Evolutionary conservation across 768 basidiomycete species (phyloP).

Genomic region (Sistotremastrum niveocremeum): DNA sequence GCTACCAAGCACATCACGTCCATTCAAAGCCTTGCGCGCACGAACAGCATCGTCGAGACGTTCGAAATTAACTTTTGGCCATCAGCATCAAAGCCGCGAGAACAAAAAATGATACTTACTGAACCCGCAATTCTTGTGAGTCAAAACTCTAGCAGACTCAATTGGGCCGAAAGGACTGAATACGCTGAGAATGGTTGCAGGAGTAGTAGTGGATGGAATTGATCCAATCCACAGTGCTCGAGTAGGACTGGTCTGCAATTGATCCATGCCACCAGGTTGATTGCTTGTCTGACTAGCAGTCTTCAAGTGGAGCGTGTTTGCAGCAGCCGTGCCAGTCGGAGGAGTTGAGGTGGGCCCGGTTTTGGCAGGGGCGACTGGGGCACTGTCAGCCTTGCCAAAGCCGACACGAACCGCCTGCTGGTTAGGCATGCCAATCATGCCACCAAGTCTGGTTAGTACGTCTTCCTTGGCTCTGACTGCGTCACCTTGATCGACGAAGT

Average conservation of each 20-base stretch:
- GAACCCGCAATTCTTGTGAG: slow-evolving; percentile 95
- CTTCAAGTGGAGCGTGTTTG: slow-evolving; percentile 28
- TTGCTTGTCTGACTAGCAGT: slow-evolving; percentile 26
- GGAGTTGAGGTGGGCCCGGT: slow-evolving; percentile 54
- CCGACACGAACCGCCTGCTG: slow-evolving; percentile 95
- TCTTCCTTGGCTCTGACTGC: slow-evolving; percentile 98
- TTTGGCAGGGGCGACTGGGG: slow-evolving; percentile 80
- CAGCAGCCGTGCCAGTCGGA: slow-evolving; percentile 30
- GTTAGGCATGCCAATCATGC: slow-evolving; percentile 88
- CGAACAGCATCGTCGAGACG: slow-evolving; percentile 92
- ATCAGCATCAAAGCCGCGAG: slow-evolving; percentile 2
- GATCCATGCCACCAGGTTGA: slow-evolving; percentile 60
- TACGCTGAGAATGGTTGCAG: slow-evolving; percentile 86
- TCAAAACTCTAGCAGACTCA: slow-evolving; percentile 89
- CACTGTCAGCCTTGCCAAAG: slow-evolving; percentile 95
- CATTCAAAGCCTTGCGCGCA: slow-evolving; percentile 90
- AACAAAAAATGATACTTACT: slow-evolving; percentile 31
- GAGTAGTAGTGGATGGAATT: slow-evolving; percentile 90
- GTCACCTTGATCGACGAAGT: slow-evolving; percentile 90
- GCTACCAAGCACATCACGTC: slow-evolving; percentile 87
- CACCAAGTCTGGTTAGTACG: slow-evolving; percentile 88
- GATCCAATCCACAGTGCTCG: slow-evolving; percentile 96
- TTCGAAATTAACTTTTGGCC: slow-evolving; percentile 78
- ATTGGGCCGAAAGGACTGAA: slow-evolving; percentile 97
- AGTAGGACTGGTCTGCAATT: slow-evolving; percentile 83